Percentiles rank a stretch among this genome's conserved stretches.
These are phyloP conservation scores for Mycena galericulata DNA, from an alignment of 768 basidiomycete genomes.

Conservation along the genomic window DNA sequence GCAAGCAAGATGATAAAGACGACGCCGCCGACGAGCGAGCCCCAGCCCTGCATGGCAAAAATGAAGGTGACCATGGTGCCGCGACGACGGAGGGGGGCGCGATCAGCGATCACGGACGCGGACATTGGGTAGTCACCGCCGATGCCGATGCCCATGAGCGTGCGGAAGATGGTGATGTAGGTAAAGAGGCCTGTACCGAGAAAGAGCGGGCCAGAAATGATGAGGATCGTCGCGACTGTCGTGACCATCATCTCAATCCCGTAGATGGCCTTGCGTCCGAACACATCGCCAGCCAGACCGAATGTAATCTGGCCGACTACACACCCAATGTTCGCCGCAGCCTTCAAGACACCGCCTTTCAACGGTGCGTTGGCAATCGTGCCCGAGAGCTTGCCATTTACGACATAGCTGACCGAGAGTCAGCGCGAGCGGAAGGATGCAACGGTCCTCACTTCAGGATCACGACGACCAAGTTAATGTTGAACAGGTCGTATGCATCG, in stretches of 20 bases:
- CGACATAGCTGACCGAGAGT: constrained; percentile 2
- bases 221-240: constrained; percentile 18
- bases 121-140: constrained; percentile 33
- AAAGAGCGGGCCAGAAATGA: constrained; percentile 22
- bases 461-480: constrained; percentile 31
- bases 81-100: constrained; percentile 30
- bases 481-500: constrained; percentile 30
- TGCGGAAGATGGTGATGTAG: constrained; percentile 24
- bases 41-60: constrained; percentile 32
- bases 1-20: constrained; percentile 26
- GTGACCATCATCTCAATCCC: constrained; percentile 29
- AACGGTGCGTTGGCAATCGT: constrained; percentile 26
- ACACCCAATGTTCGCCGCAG: constrained; percentile 30
- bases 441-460: constrained; percentile 21
- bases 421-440: not conserved
- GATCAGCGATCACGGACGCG: constrained; percentile 30
- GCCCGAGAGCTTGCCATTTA: constrained; percentile 28
- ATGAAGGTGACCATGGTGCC: constrained; percentile 34
- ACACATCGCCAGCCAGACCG: constrained; percentile 28
- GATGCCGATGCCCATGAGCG: constrained; percentile 25
- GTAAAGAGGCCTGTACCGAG: constrained; percentile 20
- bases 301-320: constrained; percentile 24
- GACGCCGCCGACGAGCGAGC: constrained; percentile 23
- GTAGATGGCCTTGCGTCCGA: constrained; percentile 27
- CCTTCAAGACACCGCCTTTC: constrained; percentile 30